Percentiles rank a stretch among this genome's conserved stretches.
phyloP scores from a whole-genome alignment of 768 basidiomycete genomes.

The Phallus indusiatus region DNA sequence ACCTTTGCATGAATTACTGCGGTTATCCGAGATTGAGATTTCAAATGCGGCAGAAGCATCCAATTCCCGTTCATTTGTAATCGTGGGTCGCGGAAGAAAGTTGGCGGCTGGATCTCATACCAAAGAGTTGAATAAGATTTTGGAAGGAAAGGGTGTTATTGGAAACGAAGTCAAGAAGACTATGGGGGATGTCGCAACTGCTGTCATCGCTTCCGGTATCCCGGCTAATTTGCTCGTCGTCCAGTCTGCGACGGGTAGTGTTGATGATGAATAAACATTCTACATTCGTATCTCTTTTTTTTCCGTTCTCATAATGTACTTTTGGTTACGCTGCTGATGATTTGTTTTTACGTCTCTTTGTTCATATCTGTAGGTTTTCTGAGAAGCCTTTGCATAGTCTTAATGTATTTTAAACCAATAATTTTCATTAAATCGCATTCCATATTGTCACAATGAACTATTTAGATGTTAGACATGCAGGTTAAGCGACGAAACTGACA shows the following conservation, averaged over 20 bases:
- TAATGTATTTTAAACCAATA: too few species aligned
- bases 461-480: too few species aligned
- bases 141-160: constrained; percentile 44
- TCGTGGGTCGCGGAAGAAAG: constrained; percentile 69
- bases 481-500: too few species aligned
- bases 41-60: neutral
- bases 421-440: too few species aligned
- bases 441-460: too few species aligned
- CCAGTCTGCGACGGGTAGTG: constrained; percentile 43
- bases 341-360: too few species aligned
- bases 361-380: too few species aligned
- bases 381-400: too few species aligned
- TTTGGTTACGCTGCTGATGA: neutral
- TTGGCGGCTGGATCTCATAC: constrained; percentile 64
- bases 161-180: constrained; percentile 67
- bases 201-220: constrained; percentile 55
- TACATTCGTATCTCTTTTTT: neutral
- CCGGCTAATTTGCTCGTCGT: constrained; percentile 58
- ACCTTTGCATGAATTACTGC: constrained; percentile 18
- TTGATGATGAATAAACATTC: neutral
- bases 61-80: constrained; percentile 43
- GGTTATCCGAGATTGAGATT: neutral
- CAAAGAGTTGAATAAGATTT: constrained; percentile 56
- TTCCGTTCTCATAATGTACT: neutral
- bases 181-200: constrained; percentile 75